A percentile compares a stretch with the other conserved stretches of the same genome.
phyloP scores from a whole-genome alignment of 257 asterid species.

The Petrea volubilis region DNA sequence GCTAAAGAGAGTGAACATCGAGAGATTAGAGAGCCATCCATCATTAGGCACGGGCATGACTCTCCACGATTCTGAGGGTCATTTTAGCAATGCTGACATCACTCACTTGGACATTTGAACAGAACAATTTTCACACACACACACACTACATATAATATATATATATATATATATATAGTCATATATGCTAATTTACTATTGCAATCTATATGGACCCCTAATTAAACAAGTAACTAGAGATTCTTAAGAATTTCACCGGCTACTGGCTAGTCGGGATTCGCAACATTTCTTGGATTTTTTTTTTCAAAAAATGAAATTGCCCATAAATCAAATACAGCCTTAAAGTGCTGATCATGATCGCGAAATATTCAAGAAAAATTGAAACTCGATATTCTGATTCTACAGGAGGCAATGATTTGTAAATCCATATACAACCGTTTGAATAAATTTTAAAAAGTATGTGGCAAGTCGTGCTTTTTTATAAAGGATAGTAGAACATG shows the following conservation, averaged over 20 bases:
- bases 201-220: conserved; percentile 6
- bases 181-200: not conserved
- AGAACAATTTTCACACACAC: not conserved
- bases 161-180: not conserved
- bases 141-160: not conserved
- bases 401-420: too few relatives aligned
- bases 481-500: too few relatives aligned
- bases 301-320: too few relatives aligned
- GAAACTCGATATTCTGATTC: too few relatives aligned
- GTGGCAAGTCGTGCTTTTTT: too few relatives aligned
- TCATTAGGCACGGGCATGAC: conserved; percentile 5
- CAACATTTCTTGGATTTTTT: too few relatives aligned
- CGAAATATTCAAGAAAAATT: too few relatives aligned
- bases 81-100: not conserved
- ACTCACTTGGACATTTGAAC: not conserved
- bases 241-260: too few relatives aligned
- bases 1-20: not conserved
- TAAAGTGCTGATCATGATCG: too few relatives aligned
- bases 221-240: not conserved
- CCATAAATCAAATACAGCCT: too few relatives aligned
- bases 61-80: conserved; percentile 26
- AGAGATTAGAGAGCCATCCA: conserved; percentile 14
- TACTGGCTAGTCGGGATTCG: not conserved
- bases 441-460: too few relatives aligned
- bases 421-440: too few relatives aligned